Percentiles rank a stretch among this genome's conserved stretches.
These are phyloP conservation scores for Phytophthora pini DNA, from an alignment of 352 stramenopile genomes.

Conservation along the genomic window DNA sequence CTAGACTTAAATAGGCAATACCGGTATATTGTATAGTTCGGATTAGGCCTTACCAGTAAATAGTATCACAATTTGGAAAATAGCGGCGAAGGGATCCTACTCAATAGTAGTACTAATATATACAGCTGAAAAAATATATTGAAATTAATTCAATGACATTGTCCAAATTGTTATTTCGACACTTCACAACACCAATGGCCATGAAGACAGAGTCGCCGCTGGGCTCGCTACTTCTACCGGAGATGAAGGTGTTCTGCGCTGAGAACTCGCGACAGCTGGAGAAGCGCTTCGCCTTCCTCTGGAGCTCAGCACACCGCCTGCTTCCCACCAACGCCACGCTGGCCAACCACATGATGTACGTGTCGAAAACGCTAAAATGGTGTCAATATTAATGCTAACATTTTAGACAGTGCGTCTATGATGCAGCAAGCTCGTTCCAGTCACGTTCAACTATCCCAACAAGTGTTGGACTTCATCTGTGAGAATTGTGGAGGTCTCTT, in stretches of 20 bases:
- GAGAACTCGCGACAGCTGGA: constrained; percentile 64
- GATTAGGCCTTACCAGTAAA: too few relatives aligned
- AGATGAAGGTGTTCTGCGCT: constrained; percentile 41
- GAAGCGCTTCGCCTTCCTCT: constrained; percentile 75
- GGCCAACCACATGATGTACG: constrained; percentile 64
- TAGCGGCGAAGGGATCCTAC: too few relatives aligned
- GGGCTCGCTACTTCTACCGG: constrained; percentile 42
- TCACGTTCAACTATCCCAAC: constrained; percentile 43
- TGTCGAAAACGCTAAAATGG: neutral
- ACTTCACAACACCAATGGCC: neutral
- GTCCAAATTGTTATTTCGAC: too few relatives aligned
- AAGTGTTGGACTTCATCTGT: constrained; percentile 74
- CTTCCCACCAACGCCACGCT: constrained; percentile 43
- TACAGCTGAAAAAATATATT: too few relatives aligned
- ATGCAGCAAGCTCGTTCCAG: constrained; percentile 52
- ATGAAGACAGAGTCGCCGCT: neutral
- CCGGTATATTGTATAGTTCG: too few relatives aligned
- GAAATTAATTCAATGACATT: too few relatives aligned
- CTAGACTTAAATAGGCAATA: too few relatives aligned
- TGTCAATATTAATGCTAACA: constrained; percentile 1
- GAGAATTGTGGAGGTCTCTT: constrained; percentile 65
- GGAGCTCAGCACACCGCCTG: constrained; percentile 58
- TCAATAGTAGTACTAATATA: too few relatives aligned
- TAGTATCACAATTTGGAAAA: too few relatives aligned
- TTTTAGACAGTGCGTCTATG: constrained; percentile 54